Percentiles rank a stretch among this genome's conserved stretches.
Evolutionary conservation across 2,329 filamentous ascomycete species (phyloP).

Genomic region (Xylariomycetidae sp.): DNA sequence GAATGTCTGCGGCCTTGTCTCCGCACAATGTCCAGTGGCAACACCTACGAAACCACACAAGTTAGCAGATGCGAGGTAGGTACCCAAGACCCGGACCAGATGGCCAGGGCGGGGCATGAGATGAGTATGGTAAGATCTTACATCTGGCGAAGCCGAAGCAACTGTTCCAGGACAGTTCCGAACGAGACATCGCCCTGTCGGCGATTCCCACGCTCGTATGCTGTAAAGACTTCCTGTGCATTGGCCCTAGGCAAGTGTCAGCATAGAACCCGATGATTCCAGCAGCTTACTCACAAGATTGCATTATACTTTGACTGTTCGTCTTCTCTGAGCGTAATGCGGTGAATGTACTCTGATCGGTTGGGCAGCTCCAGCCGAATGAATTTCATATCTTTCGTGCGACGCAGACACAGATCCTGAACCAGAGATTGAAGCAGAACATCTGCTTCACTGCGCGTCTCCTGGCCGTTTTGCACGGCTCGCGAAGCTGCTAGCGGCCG

Average conservation of each 20-base stretch:
- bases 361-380: conserved; percentile 75
- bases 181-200: conserved; percentile 50
- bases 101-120: too few relatives aligned
- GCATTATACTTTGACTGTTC: conserved; percentile 76
- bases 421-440: conserved; percentile 71
- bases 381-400: conserved; percentile 85
- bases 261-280: conserved; percentile 6
- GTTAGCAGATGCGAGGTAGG: conserved; percentile 9
- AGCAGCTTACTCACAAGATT: conserved; percentile 48
- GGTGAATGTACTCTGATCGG: conserved; percentile 73
- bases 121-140: conserved; percentile 27
- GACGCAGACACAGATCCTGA: conserved; percentile 72
- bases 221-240: conserved; percentile 65
- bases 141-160: conserved; percentile 77
- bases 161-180: conserved; percentile 71
- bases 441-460: conserved; percentile 54
- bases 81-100: conserved; percentile 20
- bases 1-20: conserved; percentile 66
- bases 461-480: conserved; percentile 28
- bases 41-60: conserved; percentile 45
- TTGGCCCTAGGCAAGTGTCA: conserved; percentile 49
- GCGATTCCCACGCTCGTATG: conserved; percentile 47
- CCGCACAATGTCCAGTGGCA: conserved; percentile 85
- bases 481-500: conserved; percentile 49
- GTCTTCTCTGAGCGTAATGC: conserved; percentile 66